phyloP scores from a whole-genome alignment of 805 yeast species.

The Torulaspora quercuum region DNA sequence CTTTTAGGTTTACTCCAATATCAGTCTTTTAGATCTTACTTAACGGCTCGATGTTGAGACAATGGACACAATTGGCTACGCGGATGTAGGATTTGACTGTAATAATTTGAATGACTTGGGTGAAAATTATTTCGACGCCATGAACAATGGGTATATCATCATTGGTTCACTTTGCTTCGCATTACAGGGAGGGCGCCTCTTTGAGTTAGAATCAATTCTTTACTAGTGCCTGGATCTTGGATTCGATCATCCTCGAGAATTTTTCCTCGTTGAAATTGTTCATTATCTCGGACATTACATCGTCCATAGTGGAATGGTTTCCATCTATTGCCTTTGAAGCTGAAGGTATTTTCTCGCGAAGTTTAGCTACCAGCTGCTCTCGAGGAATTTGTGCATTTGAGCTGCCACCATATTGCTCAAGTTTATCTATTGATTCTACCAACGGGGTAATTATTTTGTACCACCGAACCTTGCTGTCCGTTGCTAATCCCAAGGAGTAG shows the following conservation, averaged over 20 bases:
- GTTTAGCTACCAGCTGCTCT: slow-evolving; percentile 2
- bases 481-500: slow-evolving; percentile 18
- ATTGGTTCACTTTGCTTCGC: too few relatives aligned
- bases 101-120: too few relatives aligned
- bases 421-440: slow-evolving; percentile 7
- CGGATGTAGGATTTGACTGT: too few relatives aligned
- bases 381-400: slow-evolving; percentile 6
- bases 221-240: slow-evolving; percentile 8
- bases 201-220: too few relatives aligned
- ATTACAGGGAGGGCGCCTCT: too few relatives aligned
- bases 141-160: too few relatives aligned
- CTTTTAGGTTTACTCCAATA: too few relatives aligned
- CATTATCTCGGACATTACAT: slow-evolving; percentile 9
- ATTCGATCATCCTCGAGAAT: slow-evolving; percentile 5
- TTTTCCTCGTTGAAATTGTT: slow-evolving; percentile 6
- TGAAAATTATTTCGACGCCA: too few relatives aligned
- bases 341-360: slow-evolving; percentile 3
- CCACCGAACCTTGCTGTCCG: slow-evolving; percentile 11
- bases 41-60: too few relatives aligned
- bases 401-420: slow-evolving; percentile 13
- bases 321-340: neutral
- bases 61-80: too few relatives aligned
- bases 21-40: too few relatives aligned
- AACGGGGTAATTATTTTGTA: slow-evolving; percentile 13
- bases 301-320: slow-evolving; percentile 7